A percentile compares a stretch with the other conserved stretches of the same genome.
Evolutionary conservation across 1,139 yeast species (phyloP).

Genomic region (Taphrina betulina): DNA sequence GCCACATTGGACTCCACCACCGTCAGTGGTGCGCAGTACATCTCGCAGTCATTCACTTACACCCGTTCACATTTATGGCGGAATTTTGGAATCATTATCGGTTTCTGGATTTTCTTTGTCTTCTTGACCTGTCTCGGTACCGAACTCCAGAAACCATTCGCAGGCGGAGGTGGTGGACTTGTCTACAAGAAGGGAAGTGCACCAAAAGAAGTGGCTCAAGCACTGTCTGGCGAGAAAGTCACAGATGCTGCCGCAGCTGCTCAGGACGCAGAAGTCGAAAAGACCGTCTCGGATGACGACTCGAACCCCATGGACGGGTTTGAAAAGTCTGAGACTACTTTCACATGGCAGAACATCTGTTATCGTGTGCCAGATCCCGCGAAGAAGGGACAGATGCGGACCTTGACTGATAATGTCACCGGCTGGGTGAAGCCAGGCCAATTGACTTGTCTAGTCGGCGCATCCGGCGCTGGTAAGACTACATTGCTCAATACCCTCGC

Average conservation of each 20-base stretch:
- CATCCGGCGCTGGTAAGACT: slow-evolving; percentile 66
- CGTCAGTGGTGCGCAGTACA: slow-evolving; percentile 55
- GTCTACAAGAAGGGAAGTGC: slow-evolving; percentile 55
- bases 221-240: slow-evolving; percentile 38
- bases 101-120: slow-evolving; percentile 57
- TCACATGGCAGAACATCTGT: slow-evolving; percentile 57
- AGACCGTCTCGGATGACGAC: slow-evolving; percentile 4
- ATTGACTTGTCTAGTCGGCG: slow-evolving; percentile 65
- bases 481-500: slow-evolving; percentile 62
- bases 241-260: slow-evolving; percentile 56
- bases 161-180: slow-evolving; percentile 80
- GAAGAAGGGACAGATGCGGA: slow-evolving; percentile 52
- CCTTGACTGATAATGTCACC: slow-evolving; percentile 56
- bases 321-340: slow-evolving; percentile 48
- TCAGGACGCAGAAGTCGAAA: slow-evolving; percentile 23
- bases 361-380: slow-evolving; percentile 54
- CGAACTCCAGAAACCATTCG: slow-evolving; percentile 54
- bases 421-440: slow-evolving; percentile 68
- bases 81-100: slow-evolving; percentile 61
- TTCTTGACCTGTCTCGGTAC: slow-evolving; percentile 56
- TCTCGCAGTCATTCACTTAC: slow-evolving; percentile 48
- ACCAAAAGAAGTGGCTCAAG: slow-evolving; percentile 42
- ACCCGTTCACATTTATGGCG: slow-evolving; percentile 61
- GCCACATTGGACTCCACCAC: slow-evolving; percentile 49
- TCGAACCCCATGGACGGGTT: slow-evolving; percentile 4